A percentile compares a stretch with the other conserved stretches of the same genome.
phyloP scores from a whole-genome alignment of 1,139 yeast species.

The Suzukiozyma palmioleophila region DNA sequence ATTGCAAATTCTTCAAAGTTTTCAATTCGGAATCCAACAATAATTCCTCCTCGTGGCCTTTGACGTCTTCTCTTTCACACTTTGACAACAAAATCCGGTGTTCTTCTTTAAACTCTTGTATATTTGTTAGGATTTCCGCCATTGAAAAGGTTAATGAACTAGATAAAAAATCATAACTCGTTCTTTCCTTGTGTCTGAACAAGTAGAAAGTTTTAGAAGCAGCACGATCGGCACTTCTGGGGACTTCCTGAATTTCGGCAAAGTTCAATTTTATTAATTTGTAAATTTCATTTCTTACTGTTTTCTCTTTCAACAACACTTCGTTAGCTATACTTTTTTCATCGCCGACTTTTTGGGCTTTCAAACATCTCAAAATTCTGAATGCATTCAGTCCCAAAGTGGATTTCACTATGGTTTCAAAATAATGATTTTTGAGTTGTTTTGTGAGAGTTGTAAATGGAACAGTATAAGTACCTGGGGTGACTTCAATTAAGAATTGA shows the following conservation, averaged over 20 bases:
- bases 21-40: slow-evolving; percentile 71
- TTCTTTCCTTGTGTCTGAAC: slow-evolving; percentile 65
- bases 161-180: slow-evolving; percentile 49
- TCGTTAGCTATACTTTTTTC: slow-evolving; percentile 78
- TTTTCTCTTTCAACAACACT: slow-evolving; percentile 72
- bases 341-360: slow-evolving; percentile 66
- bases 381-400: slow-evolving; percentile 55
- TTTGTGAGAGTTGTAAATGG: slow-evolving; percentile 41
- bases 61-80: slow-evolving; percentile 85
- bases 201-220: slow-evolving; percentile 84
- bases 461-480: slow-evolving; percentile 39
- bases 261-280: slow-evolving; percentile 54
- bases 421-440: slow-evolving; percentile 48
- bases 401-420: slow-evolving; percentile 56
- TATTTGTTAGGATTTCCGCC: slow-evolving; percentile 56
- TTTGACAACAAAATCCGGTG: slow-evolving; percentile 70
- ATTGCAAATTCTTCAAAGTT: slow-evolving; percentile 60
- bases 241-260: slow-evolving; percentile 83
- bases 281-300: slow-evolving; percentile 63
- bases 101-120: slow-evolving; percentile 54
- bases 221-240: slow-evolving; percentile 86
- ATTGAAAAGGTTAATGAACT: slow-evolving; percentile 39
- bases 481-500: slow-evolving; percentile 43
- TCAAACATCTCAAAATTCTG: slow-evolving; percentile 64
- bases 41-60: slow-evolving; percentile 73